phyloP scores from a whole-genome alignment of 129 eudicot species.

The Apium graveolens region DNA sequence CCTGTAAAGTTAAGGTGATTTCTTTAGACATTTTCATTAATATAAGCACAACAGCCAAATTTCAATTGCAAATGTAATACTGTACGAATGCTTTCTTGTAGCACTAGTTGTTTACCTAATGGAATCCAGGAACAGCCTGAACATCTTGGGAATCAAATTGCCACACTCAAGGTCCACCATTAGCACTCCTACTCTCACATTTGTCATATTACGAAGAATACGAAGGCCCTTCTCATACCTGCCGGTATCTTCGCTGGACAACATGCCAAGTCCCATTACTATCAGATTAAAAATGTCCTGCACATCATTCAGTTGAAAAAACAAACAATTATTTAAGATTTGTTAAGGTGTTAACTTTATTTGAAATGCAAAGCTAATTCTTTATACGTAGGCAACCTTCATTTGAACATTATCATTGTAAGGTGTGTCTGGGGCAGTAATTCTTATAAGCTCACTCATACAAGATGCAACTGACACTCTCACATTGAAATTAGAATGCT shows the following conservation, averaged over 20 bases:
- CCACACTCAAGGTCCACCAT: conserved; percentile 34
- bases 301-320: background rate
- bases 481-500: conserved; percentile 35
- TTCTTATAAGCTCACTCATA: conserved; percentile 50
- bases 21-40: background rate
- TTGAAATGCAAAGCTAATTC: background rate
- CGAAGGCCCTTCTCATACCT: conserved; percentile 40
- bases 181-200: conserved; percentile 44
- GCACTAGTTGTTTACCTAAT: conserved; percentile 38
- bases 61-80: background rate
- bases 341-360: background rate
- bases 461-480: conserved; percentile 54
- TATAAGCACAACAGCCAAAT: background rate
- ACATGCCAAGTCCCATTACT: conserved; percentile 42
- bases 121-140: conserved; percentile 38
- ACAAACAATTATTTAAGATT: background rate
- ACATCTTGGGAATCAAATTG: conserved; percentile 52
- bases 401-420: conserved; percentile 40
- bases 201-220: conserved; percentile 39
- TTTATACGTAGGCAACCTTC: conserved; percentile 34
- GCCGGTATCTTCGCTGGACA: conserved; percentile 31
- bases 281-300: conserved; percentile 55
- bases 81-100: background rate
- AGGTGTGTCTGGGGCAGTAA: conserved; percentile 54
- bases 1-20: background rate